phyloP scores from a whole-genome alignment of 75 land plant species.

The Pinus tabuliformis region DNA sequence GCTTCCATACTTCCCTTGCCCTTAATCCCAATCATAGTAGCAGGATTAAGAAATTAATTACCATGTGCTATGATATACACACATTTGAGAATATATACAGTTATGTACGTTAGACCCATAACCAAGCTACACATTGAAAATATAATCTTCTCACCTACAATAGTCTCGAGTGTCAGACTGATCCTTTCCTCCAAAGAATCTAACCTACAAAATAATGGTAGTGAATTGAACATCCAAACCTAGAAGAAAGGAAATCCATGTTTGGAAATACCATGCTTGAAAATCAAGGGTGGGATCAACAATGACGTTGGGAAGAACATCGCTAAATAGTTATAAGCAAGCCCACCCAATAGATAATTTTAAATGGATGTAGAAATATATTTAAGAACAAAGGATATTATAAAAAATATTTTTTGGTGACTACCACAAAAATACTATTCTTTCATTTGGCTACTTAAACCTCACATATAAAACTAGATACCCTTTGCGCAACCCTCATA shows the following conservation, averaged over 20 bases:
- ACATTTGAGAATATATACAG: not conserved
- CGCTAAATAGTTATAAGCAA: too few relatives aligned
- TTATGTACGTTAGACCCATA: not conserved
- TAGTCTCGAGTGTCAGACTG: slow-evolving; percentile 89
- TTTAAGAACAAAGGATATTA: not conserved
- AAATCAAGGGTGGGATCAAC: not conserved
- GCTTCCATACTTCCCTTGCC: slow-evolving; percentile 87
- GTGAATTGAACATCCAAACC: not conserved
- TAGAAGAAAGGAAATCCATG: not conserved
- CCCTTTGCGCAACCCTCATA: too few relatives aligned
- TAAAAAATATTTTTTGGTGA: too few relatives aligned
- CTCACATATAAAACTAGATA: too few relatives aligned
- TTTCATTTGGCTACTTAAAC: too few relatives aligned
- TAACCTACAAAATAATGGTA: slow-evolving; percentile 47
- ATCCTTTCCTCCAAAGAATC: slow-evolving; percentile 82
- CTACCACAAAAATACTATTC: too few relatives aligned
- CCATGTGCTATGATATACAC: not conserved
- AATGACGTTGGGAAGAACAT: too few relatives aligned
- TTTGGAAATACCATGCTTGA: not conserved
- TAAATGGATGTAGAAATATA: not conserved
- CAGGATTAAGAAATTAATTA: not conserved
- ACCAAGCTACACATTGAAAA: not conserved
- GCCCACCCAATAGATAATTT: not conserved
- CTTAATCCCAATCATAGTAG: slow-evolving; percentile 77
- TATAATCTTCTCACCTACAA: slow-evolving; percentile 61